Conservation (phyloP, 208 protist species). For the Borovskyia barvae region DNA sequence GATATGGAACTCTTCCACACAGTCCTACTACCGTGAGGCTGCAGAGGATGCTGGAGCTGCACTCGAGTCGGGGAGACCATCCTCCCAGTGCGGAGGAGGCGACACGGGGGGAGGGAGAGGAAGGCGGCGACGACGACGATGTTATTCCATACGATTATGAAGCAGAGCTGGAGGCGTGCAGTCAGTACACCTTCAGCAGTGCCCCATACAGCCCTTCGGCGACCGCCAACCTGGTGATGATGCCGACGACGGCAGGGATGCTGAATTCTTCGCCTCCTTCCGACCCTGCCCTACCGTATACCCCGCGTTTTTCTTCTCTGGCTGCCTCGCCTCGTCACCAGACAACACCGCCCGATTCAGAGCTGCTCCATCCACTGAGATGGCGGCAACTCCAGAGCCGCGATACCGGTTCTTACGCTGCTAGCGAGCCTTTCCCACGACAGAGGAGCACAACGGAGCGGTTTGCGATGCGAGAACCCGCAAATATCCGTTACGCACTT, state of each 20-base stretch:
- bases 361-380: constrained; percentile 6
- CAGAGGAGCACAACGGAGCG: constrained; percentile 29
- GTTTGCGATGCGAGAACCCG: constrained; percentile 1
- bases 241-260: not conserved
- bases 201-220: constrained; percentile 29
- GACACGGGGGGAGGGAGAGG: not conserved
- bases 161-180: constrained; percentile 57
- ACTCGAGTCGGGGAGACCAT: too few species aligned
- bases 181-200: constrained; percentile 54
- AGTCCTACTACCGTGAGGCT: too few species aligned
- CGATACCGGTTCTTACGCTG: constrained; percentile 13
- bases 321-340: not conserved
- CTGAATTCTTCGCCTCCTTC: not conserved
- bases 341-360: not conserved
- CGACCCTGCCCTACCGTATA: constrained; percentile 4
- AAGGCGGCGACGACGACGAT: constrained; percentile 1
- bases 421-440: constrained; percentile 22
- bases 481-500: constrained; percentile 33
- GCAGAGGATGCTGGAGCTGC: too few species aligned
- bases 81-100: too few species aligned
- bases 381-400: constrained; percentile 23
- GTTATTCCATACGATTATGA: constrained; percentile 54
- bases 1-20: too few species aligned
- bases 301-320: constrained; percentile 1
- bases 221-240: constrained; percentile 14